Conservation (phyloP, 441 rosid genomes). For the Gossypium schwendimanii region DNA sequence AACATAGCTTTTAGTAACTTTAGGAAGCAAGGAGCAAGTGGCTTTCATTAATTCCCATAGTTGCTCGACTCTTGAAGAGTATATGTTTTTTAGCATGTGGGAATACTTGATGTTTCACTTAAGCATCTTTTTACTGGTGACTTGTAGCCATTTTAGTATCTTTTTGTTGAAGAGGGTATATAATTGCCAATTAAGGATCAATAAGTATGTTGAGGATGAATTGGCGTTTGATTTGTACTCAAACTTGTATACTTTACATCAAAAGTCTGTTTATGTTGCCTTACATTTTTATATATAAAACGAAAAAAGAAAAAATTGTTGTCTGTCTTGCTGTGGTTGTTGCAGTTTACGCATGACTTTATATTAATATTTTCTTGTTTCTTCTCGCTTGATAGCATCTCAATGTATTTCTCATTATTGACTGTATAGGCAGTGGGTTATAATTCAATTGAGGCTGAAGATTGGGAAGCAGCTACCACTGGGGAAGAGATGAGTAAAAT, state of each 20-base stretch:
- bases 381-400: neutral
- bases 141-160: neutral
- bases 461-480: conserved; percentile 93
- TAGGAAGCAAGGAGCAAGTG: neutral
- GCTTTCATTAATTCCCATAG: neutral
- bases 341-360: neutral
- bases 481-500: conserved; percentile 98
- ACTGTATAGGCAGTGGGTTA: conserved; percentile 80
- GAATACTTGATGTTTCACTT: neutral
- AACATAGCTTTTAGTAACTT: no score
- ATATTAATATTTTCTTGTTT: conserved; percentile 8
- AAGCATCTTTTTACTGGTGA: neutral
- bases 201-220: neutral
- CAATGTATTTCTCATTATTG: conserved; percentile 10
- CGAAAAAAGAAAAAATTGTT: neutral
- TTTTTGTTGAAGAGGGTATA: neutral
- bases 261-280: neutral
- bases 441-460: conserved; percentile 98
- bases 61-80: neutral
- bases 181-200: neutral
- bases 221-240: neutral
- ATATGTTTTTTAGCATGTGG: neutral
- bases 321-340: neutral
- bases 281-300: neutral
- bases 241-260: neutral